These are phyloP conservation scores for Cordyceps fumosorosea DNA, from an alignment of 2,329 filamentous ascomycete species.

Conservation along the genomic window DNA sequence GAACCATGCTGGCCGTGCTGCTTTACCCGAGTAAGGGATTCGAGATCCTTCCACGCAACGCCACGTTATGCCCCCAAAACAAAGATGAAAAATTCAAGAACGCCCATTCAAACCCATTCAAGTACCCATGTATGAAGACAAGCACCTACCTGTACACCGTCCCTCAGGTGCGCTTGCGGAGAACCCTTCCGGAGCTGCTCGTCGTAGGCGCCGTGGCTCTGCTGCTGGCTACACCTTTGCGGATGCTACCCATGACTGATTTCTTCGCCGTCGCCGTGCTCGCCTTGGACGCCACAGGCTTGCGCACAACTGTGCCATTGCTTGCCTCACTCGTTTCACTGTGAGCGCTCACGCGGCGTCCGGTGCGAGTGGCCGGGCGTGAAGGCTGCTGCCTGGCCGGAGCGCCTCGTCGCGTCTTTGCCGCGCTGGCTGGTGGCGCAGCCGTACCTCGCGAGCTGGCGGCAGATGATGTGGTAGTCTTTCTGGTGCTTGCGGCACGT, in stretches of 20 bases:
- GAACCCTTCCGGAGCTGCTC: slow-evolving; percentile 43
- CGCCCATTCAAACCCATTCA: slow-evolving; percentile 8
- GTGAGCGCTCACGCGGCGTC: slow-evolving; percentile 48
- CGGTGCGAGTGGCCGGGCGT: slow-evolving; percentile 39
- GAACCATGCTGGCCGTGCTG: slow-evolving; percentile 3
- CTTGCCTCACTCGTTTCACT: slow-evolving; percentile 61
- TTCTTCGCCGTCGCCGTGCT: slow-evolving; percentile 37
- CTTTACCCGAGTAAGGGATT: not conserved
- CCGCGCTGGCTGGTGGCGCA: slow-evolving; percentile 30
- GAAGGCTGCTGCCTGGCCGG: slow-evolving; percentile 28
- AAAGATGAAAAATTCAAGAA: slow-evolving; percentile 4
- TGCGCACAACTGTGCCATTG: slow-evolving; percentile 58
- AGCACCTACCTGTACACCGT: not conserved
- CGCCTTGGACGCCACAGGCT: slow-evolving; percentile 33
- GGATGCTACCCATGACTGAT: slow-evolving; percentile 48
- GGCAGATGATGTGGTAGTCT: slow-evolving; percentile 38
- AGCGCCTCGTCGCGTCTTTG: slow-evolving; percentile 17
- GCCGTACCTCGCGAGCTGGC: slow-evolving; percentile 32
- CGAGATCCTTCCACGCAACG: not conserved
- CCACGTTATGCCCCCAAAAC: slow-evolving; percentile 4
- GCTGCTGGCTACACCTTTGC: slow-evolving; percentile 41
- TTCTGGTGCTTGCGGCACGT: slow-evolving; percentile 41
- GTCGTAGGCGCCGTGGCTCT: slow-evolving; percentile 36
- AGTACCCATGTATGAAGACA: slow-evolving; percentile 7
- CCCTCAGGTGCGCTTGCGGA: slow-evolving; percentile 45